Evolutionary conservation across 2,329 filamentous ascomycete genomes (phyloP).

Genomic region (Xylariaceae sp.): DNA sequence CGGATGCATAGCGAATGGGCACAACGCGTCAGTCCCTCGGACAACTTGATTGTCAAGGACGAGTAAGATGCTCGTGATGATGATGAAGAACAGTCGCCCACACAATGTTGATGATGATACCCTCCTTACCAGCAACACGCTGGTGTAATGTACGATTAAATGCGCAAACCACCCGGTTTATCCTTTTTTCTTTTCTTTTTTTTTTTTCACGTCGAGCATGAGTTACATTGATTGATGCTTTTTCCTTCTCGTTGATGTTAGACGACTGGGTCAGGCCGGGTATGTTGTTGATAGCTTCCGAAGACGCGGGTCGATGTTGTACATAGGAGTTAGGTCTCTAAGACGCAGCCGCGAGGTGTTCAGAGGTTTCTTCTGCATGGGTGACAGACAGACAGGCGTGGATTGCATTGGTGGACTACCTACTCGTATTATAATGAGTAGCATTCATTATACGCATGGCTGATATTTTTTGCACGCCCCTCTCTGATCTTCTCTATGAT

Average conservation of each 20-base stretch:
- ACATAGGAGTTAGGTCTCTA: constrained; percentile 18
- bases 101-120: constrained; percentile 30
- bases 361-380: constrained; percentile 6
- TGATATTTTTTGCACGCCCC: no score
- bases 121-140: constrained; percentile 26
- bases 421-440: constrained; percentile 11
- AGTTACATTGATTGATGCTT: constrained; percentile 14
- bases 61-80: constrained; percentile 15
- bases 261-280: constrained; percentile 7
- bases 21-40: constrained; percentile 62
- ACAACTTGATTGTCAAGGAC: constrained; percentile 64
- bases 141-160: constrained; percentile 14
- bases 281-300: constrained; percentile 1
- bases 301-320: constrained; percentile 20
- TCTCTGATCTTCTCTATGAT: no score
- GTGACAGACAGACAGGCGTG: no score
- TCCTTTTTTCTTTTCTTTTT: no score
- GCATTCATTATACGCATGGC: constrained; percentile 1
- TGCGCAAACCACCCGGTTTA: constrained; percentile 2
- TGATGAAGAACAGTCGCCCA: constrained; percentile 1
- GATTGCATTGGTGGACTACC: constrained; percentile 7
- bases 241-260: constrained; percentile 11
- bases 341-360: constrained; percentile 12
- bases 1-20: constrained; percentile 62
- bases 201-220: constrained; percentile 16